Evolutionary conservation across 1,139 yeast species (phyloP), one percentile per base, ranked within the genome.

Genomic region (Kazachstania sp.): DNA sequence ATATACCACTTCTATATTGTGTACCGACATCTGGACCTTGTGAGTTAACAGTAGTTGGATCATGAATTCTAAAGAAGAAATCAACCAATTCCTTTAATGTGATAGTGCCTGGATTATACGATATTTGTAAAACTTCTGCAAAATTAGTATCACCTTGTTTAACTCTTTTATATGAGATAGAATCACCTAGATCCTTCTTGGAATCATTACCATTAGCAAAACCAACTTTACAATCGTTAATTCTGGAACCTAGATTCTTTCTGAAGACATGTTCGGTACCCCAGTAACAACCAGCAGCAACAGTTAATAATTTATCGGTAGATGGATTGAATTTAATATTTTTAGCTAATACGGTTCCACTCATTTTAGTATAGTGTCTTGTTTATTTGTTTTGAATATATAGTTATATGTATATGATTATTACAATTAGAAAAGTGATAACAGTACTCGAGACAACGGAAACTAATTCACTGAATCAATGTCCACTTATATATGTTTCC

Each of bases 201-300:
- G 49, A 37, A 20, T 60, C 65, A 15, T 62, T 57, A 19, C 97
- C 97, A 54, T 95, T 95, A 48, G 95, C 86, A 65, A 83, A 92
- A 2, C 97, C 98, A 12, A 90, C 97, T 61, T 78, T 81, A 45
- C 81, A 74, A 61, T 86, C 96, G 15, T 83, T 63, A 20, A 90
- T 66, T 60, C 78, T 80, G 47, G 67, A 60, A 13, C 59, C 66
- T 55, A 79, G 84, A 53, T 84, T 75, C 61, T 84, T 84, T 52
- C 82, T 71, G 69, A 78, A 88, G 37, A 90, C 80, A 58, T 84
- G 83, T 61, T 92, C 97, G 12, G 85, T 87, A 18, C 96, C 96
- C 97, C 97, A 90, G 72, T 88, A 92, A 63, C 98, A 90, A 3
- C 94, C 94, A 1, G 85, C 88, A 1, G 86, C 90, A 20, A 83